Percentiles rank a stretch among this genome's conserved stretches.
Conservation (phyloP, 2,329 filamentous ascomycete genomes). For the Sporothrix brasiliensis region DNA sequence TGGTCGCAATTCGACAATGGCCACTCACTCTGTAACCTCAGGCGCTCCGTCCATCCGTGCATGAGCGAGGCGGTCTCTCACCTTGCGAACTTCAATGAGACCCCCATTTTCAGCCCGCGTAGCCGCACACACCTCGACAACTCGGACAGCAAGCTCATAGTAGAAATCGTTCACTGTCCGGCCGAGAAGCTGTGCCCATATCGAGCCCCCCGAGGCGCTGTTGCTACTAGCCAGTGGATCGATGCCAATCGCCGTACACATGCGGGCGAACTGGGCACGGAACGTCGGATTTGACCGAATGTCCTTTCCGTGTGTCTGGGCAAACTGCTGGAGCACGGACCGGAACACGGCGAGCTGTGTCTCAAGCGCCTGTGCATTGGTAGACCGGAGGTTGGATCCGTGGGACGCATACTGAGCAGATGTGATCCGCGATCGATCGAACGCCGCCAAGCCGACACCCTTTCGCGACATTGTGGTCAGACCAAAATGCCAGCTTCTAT, state of each 20-base stretch:
- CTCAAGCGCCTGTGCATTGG: constrained; percentile 81
- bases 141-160: constrained; percentile 92
- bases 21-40: constrained; percentile 72
- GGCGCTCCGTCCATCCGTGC: constrained; percentile 75
- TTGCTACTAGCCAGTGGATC: constrained; percentile 80
- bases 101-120: constrained; percentile 91
- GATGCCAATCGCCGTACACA: constrained; percentile 96
- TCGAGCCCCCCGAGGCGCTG: constrained; percentile 61
- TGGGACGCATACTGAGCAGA: constrained; percentile 89
- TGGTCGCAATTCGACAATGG: constrained; percentile 26
- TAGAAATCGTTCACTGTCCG: constrained; percentile 97
- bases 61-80: constrained; percentile 72
- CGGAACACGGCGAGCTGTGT: constrained; percentile 97
- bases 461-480: constrained; percentile 64
- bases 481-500: background rate
- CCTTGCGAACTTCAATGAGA: constrained; percentile 80
- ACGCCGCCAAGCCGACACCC: constrained; percentile 87
- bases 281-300: constrained; percentile 95
- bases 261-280: constrained; percentile 94
- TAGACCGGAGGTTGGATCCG: constrained; percentile 81
- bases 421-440: constrained; percentile 81
- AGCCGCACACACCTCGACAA: constrained; percentile 87
- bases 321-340: constrained; percentile 91
- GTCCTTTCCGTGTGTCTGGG: constrained; percentile 89
- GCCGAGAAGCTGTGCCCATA: constrained; percentile 92